Evolutionary conservation across 2,329 filamentous ascomycete species (phyloP), one percentile per base, ranked within the genome.

Genomic region (Hymenoscyphus infarciens): DNA sequence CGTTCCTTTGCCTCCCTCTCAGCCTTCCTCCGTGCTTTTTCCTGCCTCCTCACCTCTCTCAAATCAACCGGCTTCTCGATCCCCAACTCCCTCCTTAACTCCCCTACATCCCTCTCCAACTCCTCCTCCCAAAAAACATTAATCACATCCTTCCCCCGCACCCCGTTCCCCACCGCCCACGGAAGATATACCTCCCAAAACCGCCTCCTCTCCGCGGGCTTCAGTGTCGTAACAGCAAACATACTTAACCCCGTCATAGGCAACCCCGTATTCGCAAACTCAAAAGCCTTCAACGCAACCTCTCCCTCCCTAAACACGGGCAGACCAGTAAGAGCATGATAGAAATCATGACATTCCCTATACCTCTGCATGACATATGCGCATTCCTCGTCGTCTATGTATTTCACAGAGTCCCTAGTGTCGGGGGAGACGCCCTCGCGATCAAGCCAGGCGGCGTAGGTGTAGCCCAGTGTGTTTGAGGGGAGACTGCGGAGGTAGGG

Each of bases 361-460:
- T 99, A 99, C 60, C 95, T 87, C 80, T 98, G 95, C 90, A 99
- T 96, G 19, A 98, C 95, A 79, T 98, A 99, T 39, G 95, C 95
- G 75, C 93, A 96, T 77, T 99, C 95, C 70, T 90, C 88, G 74
- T 98, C 88, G 76, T 98, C 93, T 66, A 99, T 92, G 78, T 96
- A 98, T 59, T 90, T 86, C 49, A 99, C 95, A 1, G 77, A 75
- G 49, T 88, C 81, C 55, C 95, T 87, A 6, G 94, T 97, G 76
- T 99, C 95, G 0, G 95, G 95, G 8, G 90, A 90, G 15, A 99
- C 94, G 65, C 91, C 91, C 77, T 99, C 95, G 55, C 90, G 85
- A 76, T 97, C 92, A n/a, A 98, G 83, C 94, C 95, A 99, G 60
- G 81, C 83, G 8, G 88, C 90, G 77, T 98, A 99, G 58, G 89